phyloP scores from a whole-genome alignment of 2,329 filamentous ascomycete species.

The Chaetomium olivaceum region DNA sequence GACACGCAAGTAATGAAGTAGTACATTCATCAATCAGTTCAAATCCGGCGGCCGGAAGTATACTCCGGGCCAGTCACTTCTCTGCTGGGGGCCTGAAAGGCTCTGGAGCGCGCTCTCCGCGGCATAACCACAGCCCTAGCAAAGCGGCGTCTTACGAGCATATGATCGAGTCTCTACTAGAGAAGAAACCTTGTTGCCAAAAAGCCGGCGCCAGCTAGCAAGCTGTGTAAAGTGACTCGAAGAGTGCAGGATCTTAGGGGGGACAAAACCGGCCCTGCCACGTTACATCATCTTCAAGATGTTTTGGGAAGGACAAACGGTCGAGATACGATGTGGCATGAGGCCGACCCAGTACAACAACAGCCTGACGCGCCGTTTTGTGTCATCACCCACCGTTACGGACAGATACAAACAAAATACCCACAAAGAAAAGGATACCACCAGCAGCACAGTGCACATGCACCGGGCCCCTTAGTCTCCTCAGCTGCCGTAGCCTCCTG shows the following conservation, averaged over 20 bases:
- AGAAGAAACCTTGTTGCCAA: background rate
- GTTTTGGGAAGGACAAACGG: background rate
- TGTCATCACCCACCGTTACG: slow-evolving; percentile 2
- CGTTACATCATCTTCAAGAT: slow-evolving; percentile 10
- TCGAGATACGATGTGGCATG: background rate
- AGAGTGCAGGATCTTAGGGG: background rate
- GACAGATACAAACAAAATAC: background rate
- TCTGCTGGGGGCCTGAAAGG: background rate
- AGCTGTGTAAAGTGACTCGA: slow-evolving; percentile 6
- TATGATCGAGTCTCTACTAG: background rate
- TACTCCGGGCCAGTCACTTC: background rate
- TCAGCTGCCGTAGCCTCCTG: slow-evolving; percentile 11
- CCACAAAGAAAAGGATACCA: slow-evolving; percentile 1
- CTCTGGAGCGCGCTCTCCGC: background rate
- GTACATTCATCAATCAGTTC: background rate
- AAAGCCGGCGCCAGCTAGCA: background rate
- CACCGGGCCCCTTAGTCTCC: background rate
- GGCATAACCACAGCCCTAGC: background rate
- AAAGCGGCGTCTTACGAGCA: background rate
- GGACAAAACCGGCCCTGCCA: background rate
- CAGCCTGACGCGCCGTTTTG: background rate
- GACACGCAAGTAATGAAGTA: background rate
- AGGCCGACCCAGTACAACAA: background rate
- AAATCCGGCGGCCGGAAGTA: background rate
- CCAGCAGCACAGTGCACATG: slow-evolving; percentile 18